Conservation (phyloP, 164 flowering plant genomes). For the Cinnamomum chago region DNA sequence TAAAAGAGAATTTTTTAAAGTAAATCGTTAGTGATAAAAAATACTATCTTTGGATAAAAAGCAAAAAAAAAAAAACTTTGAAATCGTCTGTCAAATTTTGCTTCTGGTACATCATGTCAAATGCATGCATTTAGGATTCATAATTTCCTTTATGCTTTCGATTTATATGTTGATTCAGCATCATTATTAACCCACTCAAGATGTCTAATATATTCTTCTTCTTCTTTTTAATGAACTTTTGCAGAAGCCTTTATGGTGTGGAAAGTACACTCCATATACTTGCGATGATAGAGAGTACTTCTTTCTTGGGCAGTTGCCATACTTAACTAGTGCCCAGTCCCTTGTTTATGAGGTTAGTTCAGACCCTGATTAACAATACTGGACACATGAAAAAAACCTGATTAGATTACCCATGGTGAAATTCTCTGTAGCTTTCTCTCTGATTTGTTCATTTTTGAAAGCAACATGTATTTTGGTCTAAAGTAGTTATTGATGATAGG, state of each 20-base stretch:
- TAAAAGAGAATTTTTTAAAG: background rate
- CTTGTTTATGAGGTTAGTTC: slow-evolving; percentile 67
- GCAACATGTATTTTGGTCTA: background rate
- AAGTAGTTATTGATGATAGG: too few species aligned
- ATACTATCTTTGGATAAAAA: too few species aligned
- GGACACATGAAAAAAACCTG: background rate
- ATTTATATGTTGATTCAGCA: background rate
- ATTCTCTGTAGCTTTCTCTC: background rate
- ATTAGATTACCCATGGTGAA: background rate
- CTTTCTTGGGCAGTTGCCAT: slow-evolving; percentile 88
- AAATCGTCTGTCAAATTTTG: background rate
- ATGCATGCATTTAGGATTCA: background rate
- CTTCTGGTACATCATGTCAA: background rate
- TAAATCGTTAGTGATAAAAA: too few species aligned
- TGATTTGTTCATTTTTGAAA: background rate
- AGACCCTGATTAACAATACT: background rate
- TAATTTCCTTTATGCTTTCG: background rate
- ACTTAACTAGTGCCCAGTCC: slow-evolving; percentile 53
- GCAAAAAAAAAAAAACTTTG: background rate
- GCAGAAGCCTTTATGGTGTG: slow-evolving; percentile 96
- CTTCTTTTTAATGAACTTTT: slow-evolving; percentile 5
- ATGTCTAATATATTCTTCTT: slow-evolving; percentile 2
- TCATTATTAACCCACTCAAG: background rate
- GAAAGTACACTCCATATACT: slow-evolving; percentile 25
- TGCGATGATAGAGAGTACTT: slow-evolving; percentile 71